phyloP scores from a whole-genome alignment of 106 monocot genomes.

The Dendrobium officinale region DNA sequence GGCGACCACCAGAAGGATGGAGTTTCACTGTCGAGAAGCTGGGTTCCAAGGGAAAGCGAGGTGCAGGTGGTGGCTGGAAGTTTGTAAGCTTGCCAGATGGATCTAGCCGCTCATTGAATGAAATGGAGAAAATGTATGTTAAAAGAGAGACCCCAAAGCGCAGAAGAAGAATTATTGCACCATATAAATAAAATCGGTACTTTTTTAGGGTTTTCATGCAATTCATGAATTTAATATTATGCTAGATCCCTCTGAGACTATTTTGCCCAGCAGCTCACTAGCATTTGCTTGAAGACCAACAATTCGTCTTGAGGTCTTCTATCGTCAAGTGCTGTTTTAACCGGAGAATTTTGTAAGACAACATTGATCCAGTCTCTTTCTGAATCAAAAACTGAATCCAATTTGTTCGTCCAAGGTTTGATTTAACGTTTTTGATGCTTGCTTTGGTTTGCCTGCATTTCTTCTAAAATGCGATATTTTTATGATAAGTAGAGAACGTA shows the following conservation, averaged over 20 bases:
- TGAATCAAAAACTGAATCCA: too few species aligned
- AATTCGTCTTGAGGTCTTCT: neutral
- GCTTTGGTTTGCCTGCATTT: too few species aligned
- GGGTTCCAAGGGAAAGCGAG: slow-evolving; percentile 55
- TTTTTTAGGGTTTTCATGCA: neutral
- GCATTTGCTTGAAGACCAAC: neutral
- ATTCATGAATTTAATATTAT: neutral
- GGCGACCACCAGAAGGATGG: slow-evolving; percentile 74
- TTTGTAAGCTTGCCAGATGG: slow-evolving; percentile 77
- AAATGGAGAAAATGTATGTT: slow-evolving; percentile 83
- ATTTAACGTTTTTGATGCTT: too few species aligned
- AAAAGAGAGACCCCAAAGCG: slow-evolving; percentile 73
- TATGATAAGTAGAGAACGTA: too few species aligned
- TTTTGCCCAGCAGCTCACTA: too few species aligned
- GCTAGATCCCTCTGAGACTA: neutral
- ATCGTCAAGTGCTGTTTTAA: neutral
- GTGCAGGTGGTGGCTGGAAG: slow-evolving; percentile 59
- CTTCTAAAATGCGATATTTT: too few species aligned
- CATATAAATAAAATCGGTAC: slow-evolving; percentile 22
- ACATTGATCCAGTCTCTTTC: neutral
- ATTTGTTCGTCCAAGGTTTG: too few species aligned
- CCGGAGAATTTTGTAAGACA: neutral
- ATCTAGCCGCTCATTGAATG: slow-evolving; percentile 66
- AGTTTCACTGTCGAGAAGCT: slow-evolving; percentile 85
- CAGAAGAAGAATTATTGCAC: slow-evolving; percentile 56